These are phyloP conservation scores for Hymenoscyphus linearis DNA, from an alignment of 2,329 filamentous ascomycete genomes.

Conservation along the genomic window DNA sequence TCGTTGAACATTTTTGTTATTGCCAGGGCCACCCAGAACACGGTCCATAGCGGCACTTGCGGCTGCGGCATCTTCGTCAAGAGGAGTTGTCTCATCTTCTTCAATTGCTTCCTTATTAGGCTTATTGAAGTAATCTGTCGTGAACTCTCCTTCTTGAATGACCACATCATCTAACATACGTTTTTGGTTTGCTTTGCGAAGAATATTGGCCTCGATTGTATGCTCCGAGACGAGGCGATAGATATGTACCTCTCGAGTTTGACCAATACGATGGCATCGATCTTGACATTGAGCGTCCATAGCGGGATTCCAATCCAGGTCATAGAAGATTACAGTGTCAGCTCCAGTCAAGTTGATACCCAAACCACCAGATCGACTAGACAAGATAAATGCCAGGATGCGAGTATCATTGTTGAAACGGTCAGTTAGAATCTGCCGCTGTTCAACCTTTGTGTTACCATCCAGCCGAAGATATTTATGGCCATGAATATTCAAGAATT, in stretches of 20 bases:
- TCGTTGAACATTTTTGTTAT: slow-evolving; percentile 60
- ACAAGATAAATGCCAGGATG: slow-evolving; percentile 92
- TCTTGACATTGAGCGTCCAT: slow-evolving; percentile 99
- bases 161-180: slow-evolving; percentile 97
- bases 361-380: slow-evolving; percentile 86
- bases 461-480: slow-evolving; percentile 95
- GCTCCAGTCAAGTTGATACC: slow-evolving; percentile 96
- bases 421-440: slow-evolving; percentile 90
- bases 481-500: slow-evolving; percentile 95
- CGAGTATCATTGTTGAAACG: slow-evolving; percentile 93
- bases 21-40: slow-evolving; percentile 59
- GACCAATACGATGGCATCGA: slow-evolving; percentile 91
- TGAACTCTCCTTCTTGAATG: slow-evolving; percentile 97
- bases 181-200: slow-evolving; percentile 95
- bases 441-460: slow-evolving; percentile 93
- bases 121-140: slow-evolving; percentile 90
- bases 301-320: slow-evolving; percentile 98
- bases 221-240: slow-evolving; percentile 90
- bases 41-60: slow-evolving; percentile 81
- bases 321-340: slow-evolving; percentile 98
- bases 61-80: slow-evolving; percentile 62
- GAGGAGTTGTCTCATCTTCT: slow-evolving; percentile 37
- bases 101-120: slow-evolving; percentile 65
- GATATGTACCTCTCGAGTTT: slow-evolving; percentile 96
- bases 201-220: slow-evolving; percentile 96